Evolutionary conservation across 108 stramenopile species (phyloP), one percentile per base, ranked within the genome.

Genomic region (Nitzschia putrida): DNA sequence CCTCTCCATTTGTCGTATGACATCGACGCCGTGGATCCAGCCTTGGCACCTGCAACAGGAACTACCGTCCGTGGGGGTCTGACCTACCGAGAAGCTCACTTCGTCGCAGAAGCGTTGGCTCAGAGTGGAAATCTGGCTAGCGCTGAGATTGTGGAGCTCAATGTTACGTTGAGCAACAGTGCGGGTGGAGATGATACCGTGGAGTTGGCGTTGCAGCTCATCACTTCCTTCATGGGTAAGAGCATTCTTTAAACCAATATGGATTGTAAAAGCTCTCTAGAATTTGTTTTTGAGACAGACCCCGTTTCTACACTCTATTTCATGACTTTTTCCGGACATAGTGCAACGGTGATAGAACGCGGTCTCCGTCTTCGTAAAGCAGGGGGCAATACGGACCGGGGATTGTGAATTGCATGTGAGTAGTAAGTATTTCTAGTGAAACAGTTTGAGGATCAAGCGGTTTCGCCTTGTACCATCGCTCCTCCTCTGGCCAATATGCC

Each of bases 141-240:
- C 72, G 97, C 97, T 61, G 99, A 99, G 57, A 81, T 99, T 42
- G 99, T 99, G 4, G 99, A 99, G 83, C 75, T 99, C 12, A 98
- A 99, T 71, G 91, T 95, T 2, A 85, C 79, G 22, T 83, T 99
- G 26, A 82, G 89, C 41, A 78, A 88, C 47, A 89, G 72, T 13
- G 76, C 81, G 50, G 92, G 92, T n/a, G 92, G 86, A 2, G 66
- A 73, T 16, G 88, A 89, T 55, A 98, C 97, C 0, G 82, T 92
- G 14, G 94, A 94, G 53, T 54, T 95, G 14, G 95, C 89, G 7
- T 68, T 91, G 25, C 78, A 86, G 47, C 80, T 98, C 25, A 71
- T 97, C 22, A 86, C 86, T 9, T 85, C 86, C 13, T 74, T 91
- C 58, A 91, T 96, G 83, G 95, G 95, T 2, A 86, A 86, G 69